Conservation (phyloP, 1,139 yeast species). For the Hyphopichia khmerensis region DNA sequence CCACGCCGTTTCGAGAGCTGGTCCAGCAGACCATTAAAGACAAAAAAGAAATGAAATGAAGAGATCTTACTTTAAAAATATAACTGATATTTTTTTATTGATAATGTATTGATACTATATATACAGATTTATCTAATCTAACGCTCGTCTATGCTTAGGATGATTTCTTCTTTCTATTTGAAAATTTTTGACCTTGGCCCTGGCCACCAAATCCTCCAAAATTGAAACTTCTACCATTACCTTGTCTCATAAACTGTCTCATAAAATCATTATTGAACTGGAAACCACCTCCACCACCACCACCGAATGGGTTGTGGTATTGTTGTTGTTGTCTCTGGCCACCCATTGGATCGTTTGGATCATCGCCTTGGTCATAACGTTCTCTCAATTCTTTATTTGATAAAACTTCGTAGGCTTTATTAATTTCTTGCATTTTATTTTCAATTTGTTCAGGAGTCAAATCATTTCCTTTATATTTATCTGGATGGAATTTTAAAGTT, state of each 20-base stretch:
- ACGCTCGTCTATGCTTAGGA: neutral
- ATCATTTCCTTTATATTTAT: slow-evolving; percentile 72
- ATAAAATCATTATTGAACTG: slow-evolving; percentile 22
- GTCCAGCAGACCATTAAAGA: no score
- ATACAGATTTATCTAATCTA: no score
- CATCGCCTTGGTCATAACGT: slow-evolving; percentile 68
- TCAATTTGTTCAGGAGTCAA: slow-evolving; percentile 71
- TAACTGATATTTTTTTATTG: no score
- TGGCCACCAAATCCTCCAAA: slow-evolving; percentile 15
- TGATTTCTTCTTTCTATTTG: neutral
- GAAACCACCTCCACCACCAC: slow-evolving; percentile 36
- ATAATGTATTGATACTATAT: no score
- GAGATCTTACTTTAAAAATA: no score
- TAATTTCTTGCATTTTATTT: slow-evolving; percentile 84
- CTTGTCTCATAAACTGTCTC: slow-evolving; percentile 11
- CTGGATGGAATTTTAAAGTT: slow-evolving; percentile 87
- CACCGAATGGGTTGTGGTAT: slow-evolving; percentile 9
- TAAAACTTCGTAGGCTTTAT: slow-evolving; percentile 87
- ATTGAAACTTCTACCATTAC: slow-evolving; percentile 7
- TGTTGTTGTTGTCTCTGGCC: slow-evolving; percentile 15
- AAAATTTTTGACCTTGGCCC: slow-evolving; percentile 4
- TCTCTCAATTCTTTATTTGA: slow-evolving; percentile 63
- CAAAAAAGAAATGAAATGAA: no score
- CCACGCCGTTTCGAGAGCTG: no score
- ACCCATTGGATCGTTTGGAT: slow-evolving; percentile 49